Percentiles rank a stretch among this genome's conserved stretches.
phyloP scores from a whole-genome alignment of 176 grass and related monocot genomes.

The Avena atlantica region DNA sequence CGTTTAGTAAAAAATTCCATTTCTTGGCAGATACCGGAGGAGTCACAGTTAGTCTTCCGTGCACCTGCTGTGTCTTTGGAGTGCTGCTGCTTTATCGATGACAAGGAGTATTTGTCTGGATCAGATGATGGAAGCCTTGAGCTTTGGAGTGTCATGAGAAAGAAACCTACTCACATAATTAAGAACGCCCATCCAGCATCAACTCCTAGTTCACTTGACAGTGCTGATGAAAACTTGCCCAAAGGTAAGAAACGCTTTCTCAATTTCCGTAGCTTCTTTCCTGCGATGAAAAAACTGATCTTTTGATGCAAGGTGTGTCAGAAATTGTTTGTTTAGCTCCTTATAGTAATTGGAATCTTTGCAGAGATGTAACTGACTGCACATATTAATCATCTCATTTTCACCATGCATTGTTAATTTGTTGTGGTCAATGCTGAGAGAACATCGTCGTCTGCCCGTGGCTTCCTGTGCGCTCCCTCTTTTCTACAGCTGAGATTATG shows the following conservation, averaged over 20 bases:
- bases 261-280: background rate
- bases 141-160: conserved; percentile 69
- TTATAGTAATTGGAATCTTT: background rate
- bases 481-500: conserved; percentile 15
- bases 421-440: background rate
- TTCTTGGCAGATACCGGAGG: conserved; percentile 60
- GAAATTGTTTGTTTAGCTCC: conserved; percentile 4
- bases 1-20: conserved; percentile 26
- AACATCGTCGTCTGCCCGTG: background rate
- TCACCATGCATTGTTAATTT: conserved; percentile 16
- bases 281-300: background rate
- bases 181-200: conserved; percentile 72
- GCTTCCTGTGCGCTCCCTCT: background rate
- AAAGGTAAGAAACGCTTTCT: conserved; percentile 31
- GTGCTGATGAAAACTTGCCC: conserved; percentile 30
- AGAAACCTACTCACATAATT: conserved; percentile 72
- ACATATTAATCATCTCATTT: background rate
- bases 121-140: conserved; percentile 78
- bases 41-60: conserved; percentile 72
- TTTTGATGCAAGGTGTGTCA: background rate
- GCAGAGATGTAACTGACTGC: background rate
- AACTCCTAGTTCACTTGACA: conserved; percentile 31
- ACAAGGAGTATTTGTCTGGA: conserved; percentile 74
- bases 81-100: conserved; percentile 78
- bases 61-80: conserved; percentile 70